Percentiles rank a stretch among this genome's conserved stretches.
Evolutionary conservation across 768 basidiomycete species (phyloP).

Genomic region (Rhodotorula kratochvilovae): DNA sequence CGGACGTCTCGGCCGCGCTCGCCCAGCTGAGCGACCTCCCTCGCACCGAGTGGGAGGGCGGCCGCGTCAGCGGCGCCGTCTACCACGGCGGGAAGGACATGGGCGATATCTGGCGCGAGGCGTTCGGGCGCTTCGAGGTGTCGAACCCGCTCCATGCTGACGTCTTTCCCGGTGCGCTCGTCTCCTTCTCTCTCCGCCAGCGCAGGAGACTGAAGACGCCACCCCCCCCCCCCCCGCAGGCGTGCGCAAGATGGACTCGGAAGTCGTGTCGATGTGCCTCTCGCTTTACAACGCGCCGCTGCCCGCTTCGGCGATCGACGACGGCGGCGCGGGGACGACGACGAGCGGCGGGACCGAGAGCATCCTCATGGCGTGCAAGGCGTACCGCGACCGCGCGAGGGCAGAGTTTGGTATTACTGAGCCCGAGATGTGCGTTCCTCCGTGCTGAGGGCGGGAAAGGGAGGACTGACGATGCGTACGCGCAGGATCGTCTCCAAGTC

Average conservation of each 20-base stretch:
- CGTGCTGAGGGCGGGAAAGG: not conserved
- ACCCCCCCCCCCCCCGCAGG: constrained; percentile 47
- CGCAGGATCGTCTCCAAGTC: constrained; percentile 72
- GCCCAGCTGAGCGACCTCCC: constrained; percentile 23
- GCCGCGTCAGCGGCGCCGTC: constrained; percentile 34
- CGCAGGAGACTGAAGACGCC: not conserved
- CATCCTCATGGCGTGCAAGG: constrained; percentile 91
- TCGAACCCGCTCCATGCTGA: constrained; percentile 79
- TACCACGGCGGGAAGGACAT: constrained; percentile 37
- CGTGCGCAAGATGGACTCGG: constrained; percentile 93
- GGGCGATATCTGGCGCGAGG: constrained; percentile 58
- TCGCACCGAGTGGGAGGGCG: constrained; percentile 35
- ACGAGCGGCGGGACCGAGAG: constrained; percentile 95
- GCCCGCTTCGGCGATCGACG: constrained; percentile 15
- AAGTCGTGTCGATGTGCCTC: constrained; percentile 49
- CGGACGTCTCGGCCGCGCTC: constrained; percentile 9
- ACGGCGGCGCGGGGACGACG: constrained; percentile 76
- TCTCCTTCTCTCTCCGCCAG: not conserved
- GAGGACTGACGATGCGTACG: too few species aligned
- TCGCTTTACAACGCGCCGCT: constrained; percentile 61
- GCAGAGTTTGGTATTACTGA: constrained; percentile 77
- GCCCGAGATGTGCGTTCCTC: constrained; percentile 74
- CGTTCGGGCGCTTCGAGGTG: constrained; percentile 69
- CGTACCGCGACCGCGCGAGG: constrained; percentile 86
- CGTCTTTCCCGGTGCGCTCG: constrained; percentile 62